Conservation (phyloP, 495 filamentous ascomycete genomes). For the Penicillium soppii region DNA sequence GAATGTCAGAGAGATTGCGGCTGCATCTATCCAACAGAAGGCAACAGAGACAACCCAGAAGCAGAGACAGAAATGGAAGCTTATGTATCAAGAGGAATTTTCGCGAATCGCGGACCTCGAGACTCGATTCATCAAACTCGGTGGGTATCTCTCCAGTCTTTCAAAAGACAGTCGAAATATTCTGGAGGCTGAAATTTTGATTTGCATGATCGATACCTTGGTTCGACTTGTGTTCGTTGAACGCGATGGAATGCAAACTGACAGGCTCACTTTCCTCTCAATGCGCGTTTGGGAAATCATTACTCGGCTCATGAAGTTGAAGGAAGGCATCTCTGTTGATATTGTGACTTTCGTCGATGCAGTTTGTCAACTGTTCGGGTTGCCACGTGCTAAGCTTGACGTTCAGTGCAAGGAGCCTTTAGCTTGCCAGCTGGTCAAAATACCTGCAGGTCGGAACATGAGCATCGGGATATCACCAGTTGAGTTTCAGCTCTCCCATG, state of each 20-base stretch:
- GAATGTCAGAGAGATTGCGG: neutral
- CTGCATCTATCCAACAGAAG: neutral
- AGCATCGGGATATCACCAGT: slow-evolving; percentile 24
- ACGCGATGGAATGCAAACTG: neutral
- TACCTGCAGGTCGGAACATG: slow-evolving; percentile 10
- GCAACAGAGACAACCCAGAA: neutral
- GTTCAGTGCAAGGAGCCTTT: slow-evolving; percentile 15
- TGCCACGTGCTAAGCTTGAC: slow-evolving; percentile 15
- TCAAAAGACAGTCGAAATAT: slow-evolving; percentile 6
- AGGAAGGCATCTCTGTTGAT: slow-evolving; percentile 25
- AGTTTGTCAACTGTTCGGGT: slow-evolving; percentile 22
- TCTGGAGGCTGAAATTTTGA: slow-evolving; percentile 38
- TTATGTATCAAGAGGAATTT: neutral
- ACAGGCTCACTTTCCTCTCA: neutral
- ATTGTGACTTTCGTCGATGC: slow-evolving; percentile 21
- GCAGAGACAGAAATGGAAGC: slow-evolving; percentile 1
- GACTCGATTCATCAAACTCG: neutral
- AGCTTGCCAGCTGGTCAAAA: slow-evolving; percentile 34
- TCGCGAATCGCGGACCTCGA: neutral
- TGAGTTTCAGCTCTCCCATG: slow-evolving; percentile 65
- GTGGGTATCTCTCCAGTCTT: slow-evolving; percentile 19
- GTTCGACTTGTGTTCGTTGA: slow-evolving; percentile 17
- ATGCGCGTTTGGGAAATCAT: slow-evolving; percentile 20
- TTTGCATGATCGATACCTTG: slow-evolving; percentile 47
- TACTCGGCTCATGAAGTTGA: slow-evolving; percentile 14